A percentile compares a stretch with the other conserved stretches of the same genome.
Conservation (phyloP, 139 green algal genomes). For the Chlamydomonas urium region DNA sequence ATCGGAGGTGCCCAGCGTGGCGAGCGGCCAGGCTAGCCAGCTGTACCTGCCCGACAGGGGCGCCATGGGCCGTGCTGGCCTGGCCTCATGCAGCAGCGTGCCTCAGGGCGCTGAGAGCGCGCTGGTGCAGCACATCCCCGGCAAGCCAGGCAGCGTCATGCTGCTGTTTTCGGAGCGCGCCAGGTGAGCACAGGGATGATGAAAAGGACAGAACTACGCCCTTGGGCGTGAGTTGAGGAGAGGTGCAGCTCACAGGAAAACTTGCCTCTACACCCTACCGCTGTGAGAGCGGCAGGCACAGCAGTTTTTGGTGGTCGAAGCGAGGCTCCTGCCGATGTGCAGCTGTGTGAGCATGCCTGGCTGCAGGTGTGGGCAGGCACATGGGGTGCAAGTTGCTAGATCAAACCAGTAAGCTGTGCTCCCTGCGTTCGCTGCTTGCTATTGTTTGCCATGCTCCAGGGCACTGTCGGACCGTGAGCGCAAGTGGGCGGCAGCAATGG, state of each 20-base stretch:
- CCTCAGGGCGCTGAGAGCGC: constrained; percentile 30
- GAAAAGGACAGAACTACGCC: no score
- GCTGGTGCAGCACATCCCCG: constrained; percentile 25
- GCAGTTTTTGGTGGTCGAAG: not conserved
- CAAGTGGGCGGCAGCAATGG: constrained; percentile 52
- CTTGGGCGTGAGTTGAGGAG: not conserved
- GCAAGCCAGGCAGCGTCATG: constrained; percentile 30
- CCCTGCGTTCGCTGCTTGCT: no score
- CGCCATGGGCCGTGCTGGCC: constrained; percentile 18
- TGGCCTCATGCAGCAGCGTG: constrained; percentile 17
- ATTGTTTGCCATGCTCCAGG: constrained; percentile 12
- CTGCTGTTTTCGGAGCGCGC: constrained; percentile 56
- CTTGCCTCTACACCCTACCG: no score
- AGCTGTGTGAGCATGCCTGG: not conserved
- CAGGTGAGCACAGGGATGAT: no score
- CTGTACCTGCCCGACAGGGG: constrained; percentile 38
- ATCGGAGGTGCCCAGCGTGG: not conserved
- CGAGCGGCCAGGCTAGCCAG: not conserved
- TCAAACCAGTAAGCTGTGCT: no score
- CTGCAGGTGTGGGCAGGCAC: not conserved
- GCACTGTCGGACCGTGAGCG: constrained; percentile 56
- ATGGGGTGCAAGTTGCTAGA: no score
- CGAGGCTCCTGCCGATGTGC: not conserved
- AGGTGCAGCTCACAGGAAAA: not conserved
- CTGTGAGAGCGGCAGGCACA: not conserved